Conservation (phyloP, 78 protist genomes). For the Speleostelium caveatum region DNA sequence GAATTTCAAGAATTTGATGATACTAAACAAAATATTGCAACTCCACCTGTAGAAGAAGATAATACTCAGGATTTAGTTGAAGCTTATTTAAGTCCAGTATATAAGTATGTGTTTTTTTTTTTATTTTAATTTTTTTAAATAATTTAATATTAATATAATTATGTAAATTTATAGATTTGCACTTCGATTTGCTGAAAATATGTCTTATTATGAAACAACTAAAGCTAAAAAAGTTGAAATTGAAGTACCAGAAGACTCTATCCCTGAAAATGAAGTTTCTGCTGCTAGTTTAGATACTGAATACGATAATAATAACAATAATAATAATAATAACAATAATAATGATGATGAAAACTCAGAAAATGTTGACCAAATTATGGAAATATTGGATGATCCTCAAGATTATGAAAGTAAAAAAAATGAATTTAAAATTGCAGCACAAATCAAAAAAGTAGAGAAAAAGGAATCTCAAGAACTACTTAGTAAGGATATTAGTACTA, state of each 20-base stretch:
- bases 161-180: no score
- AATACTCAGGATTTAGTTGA: constrained; percentile 61
- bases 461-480: not conserved
- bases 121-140: not conserved
- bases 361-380: not conserved
- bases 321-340: not conserved
- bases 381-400: not conserved
- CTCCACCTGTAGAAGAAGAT: constrained; percentile 39
- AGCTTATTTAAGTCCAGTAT: constrained; percentile 65
- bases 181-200: constrained; percentile 22
- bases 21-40: not conserved
- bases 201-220: not conserved
- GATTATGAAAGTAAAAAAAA: not conserved
- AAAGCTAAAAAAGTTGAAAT: not conserved
- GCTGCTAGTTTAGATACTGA: not conserved
- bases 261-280: not conserved
- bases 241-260: not conserved
- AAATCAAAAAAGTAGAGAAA: not conserved
- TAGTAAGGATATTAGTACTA: not conserved
- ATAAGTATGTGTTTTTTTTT: no score
- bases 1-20: constrained; percentile 72
- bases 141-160: not conserved
- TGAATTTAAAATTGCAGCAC: constrained; percentile 2
- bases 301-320: not conserved
- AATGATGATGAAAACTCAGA: not conserved